Evolutionary conservation across 73 alveolate genomes (phyloP).

Genomic region (Symbiodinium pilosum): DNA sequence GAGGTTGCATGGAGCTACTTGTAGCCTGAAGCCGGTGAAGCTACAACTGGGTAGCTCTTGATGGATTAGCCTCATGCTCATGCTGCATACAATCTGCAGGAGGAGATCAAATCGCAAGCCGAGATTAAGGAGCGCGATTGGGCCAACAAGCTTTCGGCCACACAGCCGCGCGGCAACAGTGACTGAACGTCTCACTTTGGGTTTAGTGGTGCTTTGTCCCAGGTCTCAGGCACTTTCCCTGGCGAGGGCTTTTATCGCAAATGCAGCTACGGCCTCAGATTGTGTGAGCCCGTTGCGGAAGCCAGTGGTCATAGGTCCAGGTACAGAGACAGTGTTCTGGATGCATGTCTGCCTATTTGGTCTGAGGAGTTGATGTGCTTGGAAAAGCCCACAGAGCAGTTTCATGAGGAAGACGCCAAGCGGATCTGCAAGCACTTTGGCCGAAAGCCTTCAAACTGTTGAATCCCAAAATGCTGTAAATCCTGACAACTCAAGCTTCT

Average conservation of each 20-base stretch:
- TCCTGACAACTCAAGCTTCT: too few relatives aligned
- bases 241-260: slow-evolving; percentile 70
- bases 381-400: slow-evolving; percentile 85
- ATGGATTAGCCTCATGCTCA: too few relatives aligned
- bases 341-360: neutral
- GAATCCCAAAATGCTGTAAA: too few relatives aligned
- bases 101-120: neutral
- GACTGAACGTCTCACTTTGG: neutral
- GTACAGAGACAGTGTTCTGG: neutral
- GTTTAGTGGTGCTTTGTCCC: neutral
- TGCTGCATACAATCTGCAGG: neutral
- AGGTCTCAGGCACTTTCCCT: slow-evolving; percentile 65
- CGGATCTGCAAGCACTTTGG: slow-evolving; percentile 22
- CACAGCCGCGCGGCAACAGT: slow-evolving; percentile 15
- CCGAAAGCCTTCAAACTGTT: too few relatives aligned
- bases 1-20: too few relatives aligned
- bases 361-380: slow-evolving; percentile 48
- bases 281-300: too few relatives aligned
- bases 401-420: neutral
- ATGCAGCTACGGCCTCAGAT: neutral
- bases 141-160: slow-evolving; percentile 31
- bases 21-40: too few relatives aligned
- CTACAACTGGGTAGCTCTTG: slow-evolving; percentile 30
- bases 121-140: slow-evolving; percentile 24
- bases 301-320: neutral